Percentiles rank a stretch among this genome's conserved stretches.
phyloP scores from a whole-genome alignment of 768 basidiomycete species.

The Calocera cornea region DNA sequence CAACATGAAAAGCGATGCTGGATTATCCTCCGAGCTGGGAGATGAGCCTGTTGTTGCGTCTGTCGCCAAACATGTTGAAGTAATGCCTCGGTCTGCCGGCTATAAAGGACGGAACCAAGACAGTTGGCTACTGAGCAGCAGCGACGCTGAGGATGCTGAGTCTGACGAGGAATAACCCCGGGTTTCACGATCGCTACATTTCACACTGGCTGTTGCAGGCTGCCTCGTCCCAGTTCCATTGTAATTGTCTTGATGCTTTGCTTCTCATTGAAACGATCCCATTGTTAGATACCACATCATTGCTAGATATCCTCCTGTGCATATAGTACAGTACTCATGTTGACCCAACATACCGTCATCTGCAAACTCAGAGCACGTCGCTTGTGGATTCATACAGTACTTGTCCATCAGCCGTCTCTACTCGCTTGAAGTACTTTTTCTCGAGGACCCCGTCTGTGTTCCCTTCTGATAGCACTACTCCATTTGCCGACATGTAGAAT shows the following conservation, averaged over 20 bases:
- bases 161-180: not conserved
- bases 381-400: not conserved
- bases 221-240: not conserved
- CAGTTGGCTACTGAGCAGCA: not conserved
- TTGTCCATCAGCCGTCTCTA: conserved; percentile 32
- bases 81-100: too few species aligned
- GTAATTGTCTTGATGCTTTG: not conserved
- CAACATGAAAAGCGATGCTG: too few species aligned
- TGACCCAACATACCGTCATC: too few species aligned
- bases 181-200: not conserved
- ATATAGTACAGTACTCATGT: not conserved
- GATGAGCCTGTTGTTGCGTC: too few species aligned
- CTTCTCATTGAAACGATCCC: not conserved
- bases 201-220: not conserved
- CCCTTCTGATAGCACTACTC: conserved; percentile 78
- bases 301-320: not conserved
- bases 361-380: not conserved
- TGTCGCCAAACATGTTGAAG: too few species aligned
- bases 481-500: conserved; percentile 73
- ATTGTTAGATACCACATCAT: not conserved
- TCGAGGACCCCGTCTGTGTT: conserved; percentile 46
- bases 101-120: not conserved
- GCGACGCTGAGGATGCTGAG: not conserved
- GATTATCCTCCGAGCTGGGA: too few species aligned
- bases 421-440: conserved; percentile 53